Base-by-base conservation (phyloP, 1,284 basidiomycete species). In the Trichosporon coremiiforme region DNA sequence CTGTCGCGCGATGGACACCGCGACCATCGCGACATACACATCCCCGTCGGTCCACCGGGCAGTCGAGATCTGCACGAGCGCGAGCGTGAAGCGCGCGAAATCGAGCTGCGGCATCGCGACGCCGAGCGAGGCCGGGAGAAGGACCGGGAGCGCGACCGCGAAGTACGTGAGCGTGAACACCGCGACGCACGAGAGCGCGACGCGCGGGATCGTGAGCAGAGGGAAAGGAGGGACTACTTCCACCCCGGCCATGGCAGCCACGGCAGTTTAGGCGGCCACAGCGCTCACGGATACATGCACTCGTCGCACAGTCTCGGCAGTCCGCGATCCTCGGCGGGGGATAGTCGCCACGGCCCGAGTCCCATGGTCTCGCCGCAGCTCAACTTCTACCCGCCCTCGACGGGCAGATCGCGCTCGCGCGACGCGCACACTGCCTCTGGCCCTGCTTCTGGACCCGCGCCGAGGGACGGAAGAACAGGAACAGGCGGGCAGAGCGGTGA, bases 341-440 rank as follows among this genome's bases (percentile, higher is more conserved):
- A 62, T 31, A 62, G 57, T 17, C 31, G 57, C 5, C 57, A 62
- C 31, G 57, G 57, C 6, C 57, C 57, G 13, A 62, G 57, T 9
- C 57, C 57, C 10, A 33, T 62, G 57, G 57, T 62, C n/a, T 35
- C 31, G 31, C 57, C 57, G 29, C 57, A 62, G 31, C n/a, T 62
- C 29, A 62, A 62, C 31, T 62, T 62, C 33, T 62, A 62, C 15
- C 57, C 57, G 7, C 4, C 31, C 29, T 35, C 57, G 4, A 4
- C 57, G 57, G 31, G 31, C 1, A 35, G 57, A n/a, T 62, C 57
- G 5, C 29, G 33, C 15, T 62, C 57, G 57, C 57, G 57, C 31
- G 57, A 62, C 12, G 36, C 36, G 3, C 10, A 38, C 12, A 10
- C 36, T 10, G 36, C 36, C 36, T 3, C 9, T 10, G 36, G 10